Percentiles rank a stretch among this genome's conserved stretches.
phyloP scores from a whole-genome alignment of 768 basidiomycete genomes.

The Tremella mesenterica region DNA sequence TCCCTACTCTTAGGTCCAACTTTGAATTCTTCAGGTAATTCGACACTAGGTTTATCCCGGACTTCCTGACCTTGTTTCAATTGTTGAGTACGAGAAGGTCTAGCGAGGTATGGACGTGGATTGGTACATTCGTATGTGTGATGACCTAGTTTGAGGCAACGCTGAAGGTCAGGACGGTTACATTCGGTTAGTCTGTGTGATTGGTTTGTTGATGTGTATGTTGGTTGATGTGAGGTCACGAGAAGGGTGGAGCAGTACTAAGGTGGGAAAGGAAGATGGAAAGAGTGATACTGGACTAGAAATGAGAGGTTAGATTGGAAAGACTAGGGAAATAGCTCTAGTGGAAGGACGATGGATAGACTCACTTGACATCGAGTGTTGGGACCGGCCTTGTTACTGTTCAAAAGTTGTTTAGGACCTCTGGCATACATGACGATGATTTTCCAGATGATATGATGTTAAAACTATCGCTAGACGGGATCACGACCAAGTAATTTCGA shows the following conservation, averaged over 20 bases:
- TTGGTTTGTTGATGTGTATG: no score
- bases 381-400: constrained; percentile 20
- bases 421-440: constrained; percentile 19
- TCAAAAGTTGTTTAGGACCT: constrained; percentile 24
- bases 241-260: no score
- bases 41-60: constrained; percentile 64
- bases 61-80: constrained; percentile 63
- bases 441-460: no score
- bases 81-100: constrained; percentile 81
- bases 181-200: neutral
- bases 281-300: no score
- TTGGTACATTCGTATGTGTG: constrained; percentile 86
- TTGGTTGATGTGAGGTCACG: no score
- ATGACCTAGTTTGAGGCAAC: constrained; percentile 56
- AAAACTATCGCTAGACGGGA: no score
- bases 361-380: constrained; percentile 37
- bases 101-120: constrained; percentile 67
- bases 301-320: no score
- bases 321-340: no score
- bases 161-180: constrained; percentile 11
- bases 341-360: no score
- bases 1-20: constrained; percentile 49
- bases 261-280: no score
- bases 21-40: constrained; percentile 87
- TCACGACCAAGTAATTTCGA: no score